These are phyloP conservation scores for Castanopsis chinensis DNA, from an alignment of 306 rosid species.

Conservation along the genomic window DNA sequence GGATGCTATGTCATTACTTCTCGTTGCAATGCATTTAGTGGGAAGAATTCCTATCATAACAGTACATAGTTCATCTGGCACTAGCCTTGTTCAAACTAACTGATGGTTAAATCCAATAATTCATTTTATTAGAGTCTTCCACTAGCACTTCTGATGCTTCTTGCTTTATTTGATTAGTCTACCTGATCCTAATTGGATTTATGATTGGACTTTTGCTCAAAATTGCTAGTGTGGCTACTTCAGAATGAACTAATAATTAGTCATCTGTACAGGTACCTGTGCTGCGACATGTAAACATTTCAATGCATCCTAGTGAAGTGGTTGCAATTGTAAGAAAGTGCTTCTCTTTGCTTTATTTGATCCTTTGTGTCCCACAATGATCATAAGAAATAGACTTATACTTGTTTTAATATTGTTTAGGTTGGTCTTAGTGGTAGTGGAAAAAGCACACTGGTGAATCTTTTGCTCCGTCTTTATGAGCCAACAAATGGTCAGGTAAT, in stretches of 20 bases:
- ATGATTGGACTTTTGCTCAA: slow-evolving; percentile 9
- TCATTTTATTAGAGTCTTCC: background rate
- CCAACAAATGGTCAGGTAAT: slow-evolving; percentile 92
- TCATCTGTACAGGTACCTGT: slow-evolving; percentile 68
- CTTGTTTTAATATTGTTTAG: slow-evolving; percentile 38
- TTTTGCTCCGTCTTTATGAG: slow-evolving; percentile 90
- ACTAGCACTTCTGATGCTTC: slow-evolving; percentile 4
- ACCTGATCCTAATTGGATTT: slow-evolving; percentile 15
- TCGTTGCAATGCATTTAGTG: too few relatives aligned
- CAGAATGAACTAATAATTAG: slow-evolving; percentile 25
- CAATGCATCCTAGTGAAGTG: slow-evolving; percentile 78
- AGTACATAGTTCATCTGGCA: background rate
- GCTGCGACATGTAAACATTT: slow-evolving; percentile 61
- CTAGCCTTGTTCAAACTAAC: background rate
- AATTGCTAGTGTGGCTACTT: slow-evolving; percentile 21
- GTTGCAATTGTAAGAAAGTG: slow-evolving; percentile 81
- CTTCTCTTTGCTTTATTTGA: slow-evolving; percentile 16
- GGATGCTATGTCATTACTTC: background rate
- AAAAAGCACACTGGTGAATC: slow-evolving; percentile 94
- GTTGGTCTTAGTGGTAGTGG: slow-evolving; percentile 99
- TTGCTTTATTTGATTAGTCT: slow-evolving; percentile 10
- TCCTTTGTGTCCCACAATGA: slow-evolving; percentile 23
- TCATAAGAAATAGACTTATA: slow-evolving; percentile 17
- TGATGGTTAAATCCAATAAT: background rate
- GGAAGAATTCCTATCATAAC: too few relatives aligned